These are phyloP conservation scores for Pichia sp. DNA, from an alignment of 1,139 yeast species.

Conservation along the genomic window DNA sequence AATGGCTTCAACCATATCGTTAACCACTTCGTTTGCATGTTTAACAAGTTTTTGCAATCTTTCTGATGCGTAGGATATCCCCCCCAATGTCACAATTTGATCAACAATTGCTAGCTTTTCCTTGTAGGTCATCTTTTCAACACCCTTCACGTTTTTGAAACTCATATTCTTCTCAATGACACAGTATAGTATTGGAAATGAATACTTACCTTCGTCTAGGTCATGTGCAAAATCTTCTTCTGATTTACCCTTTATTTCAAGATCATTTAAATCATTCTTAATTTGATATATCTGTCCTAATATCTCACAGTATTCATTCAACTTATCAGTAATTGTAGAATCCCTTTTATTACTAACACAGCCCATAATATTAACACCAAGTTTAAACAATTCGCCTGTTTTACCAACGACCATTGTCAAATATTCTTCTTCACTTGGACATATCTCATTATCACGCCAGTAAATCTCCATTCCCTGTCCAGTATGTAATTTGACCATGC, in stretches of 20 bases:
- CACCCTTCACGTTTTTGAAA: neutral
- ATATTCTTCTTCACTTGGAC: slow-evolving; percentile 69
- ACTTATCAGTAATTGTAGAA: slow-evolving; percentile 9
- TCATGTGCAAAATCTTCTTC: slow-evolving; percentile 82
- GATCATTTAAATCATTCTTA: slow-evolving; percentile 71
- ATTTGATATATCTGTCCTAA: slow-evolving; percentile 79
- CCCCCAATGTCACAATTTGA: neutral
- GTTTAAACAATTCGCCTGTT: slow-evolving; percentile 81
- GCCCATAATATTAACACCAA: slow-evolving; percentile 57
- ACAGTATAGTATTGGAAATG: slow-evolving; percentile 53
- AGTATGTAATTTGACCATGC: slow-evolving; percentile 70
- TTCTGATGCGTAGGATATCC: neutral
- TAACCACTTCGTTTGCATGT: neutral
- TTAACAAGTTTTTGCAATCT: neutral
- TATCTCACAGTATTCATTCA: slow-evolving; percentile 64
- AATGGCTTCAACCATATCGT: neutral
- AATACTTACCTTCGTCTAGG: slow-evolving; percentile 80
- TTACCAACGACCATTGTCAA: slow-evolving; percentile 77
- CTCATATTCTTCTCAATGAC: neutral
- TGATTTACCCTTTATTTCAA: slow-evolving; percentile 22
- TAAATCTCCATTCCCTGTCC: slow-evolving; percentile 87
- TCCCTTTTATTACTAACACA: neutral
- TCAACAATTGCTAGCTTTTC: neutral
- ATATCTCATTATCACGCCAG: slow-evolving; percentile 66
- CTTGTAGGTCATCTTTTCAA: neutral